Evolutionary conservation across 495 filamentous ascomycete genomes (phyloP), one percentile per base, ranked within the genome.

Genomic region (Platismatia glauca): DNA sequence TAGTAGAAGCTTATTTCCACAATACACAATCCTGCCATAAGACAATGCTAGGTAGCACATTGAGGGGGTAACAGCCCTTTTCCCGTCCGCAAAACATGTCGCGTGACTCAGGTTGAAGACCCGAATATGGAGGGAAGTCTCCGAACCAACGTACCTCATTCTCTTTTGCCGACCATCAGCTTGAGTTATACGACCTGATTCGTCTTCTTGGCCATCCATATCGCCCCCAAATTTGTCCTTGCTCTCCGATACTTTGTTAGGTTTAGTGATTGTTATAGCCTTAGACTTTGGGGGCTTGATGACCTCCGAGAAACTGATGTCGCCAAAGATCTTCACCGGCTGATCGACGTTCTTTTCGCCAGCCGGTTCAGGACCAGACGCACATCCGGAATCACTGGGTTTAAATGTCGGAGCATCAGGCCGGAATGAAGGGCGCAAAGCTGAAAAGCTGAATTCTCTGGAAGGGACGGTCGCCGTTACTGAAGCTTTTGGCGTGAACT

Each of bases 371-470:
- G 27, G 29, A 58, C 34, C 61, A 48, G 29, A 50, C 15, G 35
- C 61, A 57, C 12, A 22, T 13, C 41, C 27, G 29, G 55, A 33
- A n/a, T 55, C 69, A 38, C 71, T 66, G 1, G 91, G 90, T 41
- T 85, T 89, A 73, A 96, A 96, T 8, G 81, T 79, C 43, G 91
- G 89, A 12, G 89, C 91, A 71, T 87, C 86, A 0, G 90, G 88
- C 60, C 90, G 88, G 77, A 96, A 90, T 4, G 84, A 82, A 41
- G 86, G 81, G 3, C 82, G 80, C 58, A 75, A 79, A 9, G 85
- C 75, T 18, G 85, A 87, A 73, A 91, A 93, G 72, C 81, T 88
- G 77, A 95, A 92, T 56, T 86, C 82, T 67, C 81, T 81, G 35
- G 72, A 72, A 6, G 70, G 68, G 31, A 70, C 58, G 20, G 53